A percentile compares a stretch with the other conserved stretches of the same genome.
These are phyloP conservation scores for Shiraia sp. DNA, from an alignment of 2,329 filamentous ascomycete species.

Conservation along the genomic window DNA sequence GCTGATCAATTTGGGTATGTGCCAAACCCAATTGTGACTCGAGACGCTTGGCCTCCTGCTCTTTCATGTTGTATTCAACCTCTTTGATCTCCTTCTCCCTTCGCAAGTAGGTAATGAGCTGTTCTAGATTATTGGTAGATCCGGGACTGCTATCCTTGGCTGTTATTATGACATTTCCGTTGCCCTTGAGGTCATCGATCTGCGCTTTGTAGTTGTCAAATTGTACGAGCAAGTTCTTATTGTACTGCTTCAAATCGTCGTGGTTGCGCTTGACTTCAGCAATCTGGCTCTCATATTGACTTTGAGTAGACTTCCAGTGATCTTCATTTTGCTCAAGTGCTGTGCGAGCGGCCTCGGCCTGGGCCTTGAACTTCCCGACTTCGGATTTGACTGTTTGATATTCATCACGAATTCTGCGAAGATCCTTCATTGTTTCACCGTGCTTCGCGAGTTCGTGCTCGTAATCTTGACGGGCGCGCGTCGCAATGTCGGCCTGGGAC, in stretches of 20 bases:
- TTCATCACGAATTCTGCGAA: conserved; percentile 78
- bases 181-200: conserved; percentile 78
- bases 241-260: conserved; percentile 85
- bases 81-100: conserved; percentile 98
- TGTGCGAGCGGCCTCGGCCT: conserved; percentile 83
- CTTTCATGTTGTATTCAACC: conserved; percentile 89
- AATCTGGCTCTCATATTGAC: conserved; percentile 82
- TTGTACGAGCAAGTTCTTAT: conserved; percentile 86
- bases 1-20: conserved; percentile 85
- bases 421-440: conserved; percentile 85
- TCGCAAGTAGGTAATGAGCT: conserved; percentile 87
- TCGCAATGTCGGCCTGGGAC: conserved; percentile 89
- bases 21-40: conserved; percentile 89
- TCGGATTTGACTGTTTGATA: conserved; percentile 82
- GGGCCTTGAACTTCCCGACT: conserved; percentile 72
- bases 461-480: conserved; percentile 92
- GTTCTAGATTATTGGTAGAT: conserved; percentile 76
- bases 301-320: conserved; percentile 83
- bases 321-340: conserved; percentile 78
- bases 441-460: conserved; percentile 94
- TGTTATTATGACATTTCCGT: conserved; percentile 60
- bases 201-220: conserved; percentile 82
- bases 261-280: conserved; percentile 75
- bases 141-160: conserved; percentile 60
- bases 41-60: conserved; percentile 83